Base-by-base conservation (phyloP, 306 rosid species). In the Hippophae tibetana region DNA sequence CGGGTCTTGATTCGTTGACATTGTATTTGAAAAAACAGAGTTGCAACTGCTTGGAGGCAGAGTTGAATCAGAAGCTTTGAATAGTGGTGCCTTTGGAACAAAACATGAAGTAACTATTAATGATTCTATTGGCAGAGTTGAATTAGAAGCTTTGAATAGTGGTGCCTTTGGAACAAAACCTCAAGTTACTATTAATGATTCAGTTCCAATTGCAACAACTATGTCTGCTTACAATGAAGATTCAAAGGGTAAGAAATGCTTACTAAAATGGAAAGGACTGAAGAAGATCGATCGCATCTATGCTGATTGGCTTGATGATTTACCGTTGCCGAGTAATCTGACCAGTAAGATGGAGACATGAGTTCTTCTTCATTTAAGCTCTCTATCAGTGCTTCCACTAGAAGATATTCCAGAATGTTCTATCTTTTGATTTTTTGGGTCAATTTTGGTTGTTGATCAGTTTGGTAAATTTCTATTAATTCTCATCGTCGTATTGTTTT, bases 261-360 rank as follows among this genome's bases (percentile, higher is more conserved):
- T 84, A 38, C 63, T 80, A 43, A 83, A 75, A 79, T 86, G 89
- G 97, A 88, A 86, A 66, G 78, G 76, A 42, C 67, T 57, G 49
- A 88, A 80, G 82, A 87, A 90, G 85, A 81, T 88, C 63, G 77
- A 88, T 55, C 85, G 75, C 10, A 88, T 88, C 61, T 93, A 93
- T 67, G 99, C 68, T 3, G 99, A 93, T 52, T 93, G 99, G 99
- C 87, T 86, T 9, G 94, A 89, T 40, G 97, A 89, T 69, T 25
- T 79, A 10, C 97, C 95, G 6, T 83, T 82, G 5, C 61, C 23
- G 46, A 74, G 60, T 54, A 69, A 72, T 79, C 38, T 76, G 56
- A 74, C 81, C 7, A 70, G 76, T 73, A 49, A 66, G 59, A 72
- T 74, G 72, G 89, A 80, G 63, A 77, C 68, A 70, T 86, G 72